Evolutionary conservation across 257 asterid genomes (phyloP).

Genomic region (Galeopsis tetrahit): DNA sequence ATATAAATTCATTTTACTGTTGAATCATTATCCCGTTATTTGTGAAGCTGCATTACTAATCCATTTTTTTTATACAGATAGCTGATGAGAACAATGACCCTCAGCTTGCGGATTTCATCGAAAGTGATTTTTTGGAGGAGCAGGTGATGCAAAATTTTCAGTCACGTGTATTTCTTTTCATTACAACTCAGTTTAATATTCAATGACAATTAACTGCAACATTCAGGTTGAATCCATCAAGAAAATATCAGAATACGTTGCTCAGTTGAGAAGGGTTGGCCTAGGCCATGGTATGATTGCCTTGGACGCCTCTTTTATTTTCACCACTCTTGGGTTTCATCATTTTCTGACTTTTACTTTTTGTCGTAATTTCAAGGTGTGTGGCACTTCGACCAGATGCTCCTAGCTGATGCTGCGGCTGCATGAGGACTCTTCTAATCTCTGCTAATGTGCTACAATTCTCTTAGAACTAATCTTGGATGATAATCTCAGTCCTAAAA

Average conservation of each 20-base stretch:
- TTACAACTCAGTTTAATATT: background rate
- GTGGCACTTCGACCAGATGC: conserved; percentile 36
- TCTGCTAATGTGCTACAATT: no score
- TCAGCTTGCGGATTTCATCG: conserved; percentile 36
- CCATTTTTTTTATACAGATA: conserved; percentile 11
- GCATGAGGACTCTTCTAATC: conserved; percentile 6
- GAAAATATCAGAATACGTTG: conserved; percentile 33
- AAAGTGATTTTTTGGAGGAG: conserved; percentile 32
- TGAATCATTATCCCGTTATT: background rate
- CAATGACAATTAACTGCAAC: background rate
- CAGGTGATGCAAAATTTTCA: conserved; percentile 20
- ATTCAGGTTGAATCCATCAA: conserved; percentile 36
- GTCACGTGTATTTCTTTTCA: background rate
- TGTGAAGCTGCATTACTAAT: background rate
- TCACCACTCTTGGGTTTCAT: background rate
- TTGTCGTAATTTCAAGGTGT: conserved; percentile 25
- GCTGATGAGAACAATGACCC: conserved; percentile 35
- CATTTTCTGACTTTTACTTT: background rate
- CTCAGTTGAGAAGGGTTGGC: conserved; percentile 39
- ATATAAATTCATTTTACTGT: background rate
- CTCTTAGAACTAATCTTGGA: no score
- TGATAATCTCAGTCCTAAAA: no score
- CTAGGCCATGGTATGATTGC: conserved; percentile 32
- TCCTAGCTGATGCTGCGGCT: conserved; percentile 20
- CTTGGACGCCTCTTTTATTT: background rate